Base-by-base conservation (phyloP, 2,329 filamentous ascomycete genomes). In the Aureobasidium musti region DNA sequence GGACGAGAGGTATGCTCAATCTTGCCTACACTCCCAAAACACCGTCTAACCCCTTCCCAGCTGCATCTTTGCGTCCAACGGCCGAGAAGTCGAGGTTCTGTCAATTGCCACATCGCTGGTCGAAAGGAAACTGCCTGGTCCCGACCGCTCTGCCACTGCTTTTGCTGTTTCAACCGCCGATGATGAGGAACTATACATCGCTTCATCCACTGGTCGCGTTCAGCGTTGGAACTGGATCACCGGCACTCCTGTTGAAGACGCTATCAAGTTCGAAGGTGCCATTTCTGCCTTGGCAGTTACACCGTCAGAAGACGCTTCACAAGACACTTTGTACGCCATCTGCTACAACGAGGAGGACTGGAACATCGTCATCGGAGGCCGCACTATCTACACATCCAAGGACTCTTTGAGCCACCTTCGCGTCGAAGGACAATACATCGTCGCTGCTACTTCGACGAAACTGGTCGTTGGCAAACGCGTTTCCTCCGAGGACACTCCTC, bases 81-180 rank as follows among this genome's bases (percentile, higher is more conserved):
- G 88, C 68, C 88, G 86, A 33, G 89, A 89, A 11, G 82, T 97
- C 64, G 90, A 92, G 75, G 84, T 97, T 30, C 96, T 95, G 77
- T 90, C 91, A 1, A 86, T 91, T 35, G 82, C 86, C 70, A 92
- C 92, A 65, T 98, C 95, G 1, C 85, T 96, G 59, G 85, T 96
- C 26, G 82, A 91, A 53, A 88, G 91, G 71, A 86, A 87, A 66
- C 88, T 97, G 57, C 80, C 84, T 14, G 80, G 89, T 33, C 77
- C 78, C 71, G 74, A 77, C 72, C 76, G 81, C 26, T 77, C 74
- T 13, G 78, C 89, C 26, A 77, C 81, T 26, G 80, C 81, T 28
- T 87, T 82, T 72, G 79, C 80, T 23, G 70, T 87, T 37, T 88
- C 82, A 65, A 78, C 79, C 35, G 72, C 74, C 59, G 80, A 87